These are phyloP conservation scores for Coniochaeta hoffmannii DNA, from an alignment of 2,329 filamentous ascomycete species.

Conservation along the genomic window DNA sequence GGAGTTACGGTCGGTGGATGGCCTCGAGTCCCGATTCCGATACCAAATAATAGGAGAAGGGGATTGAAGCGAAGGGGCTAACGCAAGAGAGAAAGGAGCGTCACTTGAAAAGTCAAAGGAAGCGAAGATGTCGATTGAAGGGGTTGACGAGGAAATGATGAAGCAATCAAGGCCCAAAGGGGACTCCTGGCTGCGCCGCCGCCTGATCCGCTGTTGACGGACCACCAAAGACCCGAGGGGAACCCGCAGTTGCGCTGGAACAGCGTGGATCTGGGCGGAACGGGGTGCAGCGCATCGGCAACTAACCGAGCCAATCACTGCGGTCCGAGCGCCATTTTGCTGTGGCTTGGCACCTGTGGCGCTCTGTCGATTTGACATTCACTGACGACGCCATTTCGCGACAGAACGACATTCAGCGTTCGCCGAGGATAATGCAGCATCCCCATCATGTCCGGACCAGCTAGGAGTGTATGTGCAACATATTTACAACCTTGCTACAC, in stretches of 20 bases:
- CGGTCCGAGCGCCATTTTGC: background rate
- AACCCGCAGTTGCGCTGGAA: background rate
- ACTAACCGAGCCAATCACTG: background rate
- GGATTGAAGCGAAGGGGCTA: conserved; percentile 4
- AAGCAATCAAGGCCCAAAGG: background rate
- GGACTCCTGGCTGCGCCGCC: background rate
- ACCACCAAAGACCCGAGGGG: background rate
- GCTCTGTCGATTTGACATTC: background rate
- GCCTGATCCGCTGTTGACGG: conserved; percentile 1
- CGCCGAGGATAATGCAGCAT: background rate
- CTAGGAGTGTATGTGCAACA: conserved; percentile 13
- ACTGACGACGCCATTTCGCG: background rate
- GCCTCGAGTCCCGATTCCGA: background rate
- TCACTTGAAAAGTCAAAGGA: background rate
- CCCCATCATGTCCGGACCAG: conserved; percentile 13
- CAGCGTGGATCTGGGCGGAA: background rate
- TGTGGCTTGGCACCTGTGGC: background rate
- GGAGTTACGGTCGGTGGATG: background rate
- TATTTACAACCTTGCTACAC: too few relatives aligned
- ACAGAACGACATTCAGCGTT: background rate
- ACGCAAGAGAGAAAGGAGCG: background rate
- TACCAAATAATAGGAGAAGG: background rate
- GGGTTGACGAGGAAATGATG: conserved; percentile 5
- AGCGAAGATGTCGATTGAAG: conserved; percentile 7
- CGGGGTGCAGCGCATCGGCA: background rate